Base-by-base conservation (phyloP, 352 stramenopile species). In the Pythium myriotylum region DNA sequence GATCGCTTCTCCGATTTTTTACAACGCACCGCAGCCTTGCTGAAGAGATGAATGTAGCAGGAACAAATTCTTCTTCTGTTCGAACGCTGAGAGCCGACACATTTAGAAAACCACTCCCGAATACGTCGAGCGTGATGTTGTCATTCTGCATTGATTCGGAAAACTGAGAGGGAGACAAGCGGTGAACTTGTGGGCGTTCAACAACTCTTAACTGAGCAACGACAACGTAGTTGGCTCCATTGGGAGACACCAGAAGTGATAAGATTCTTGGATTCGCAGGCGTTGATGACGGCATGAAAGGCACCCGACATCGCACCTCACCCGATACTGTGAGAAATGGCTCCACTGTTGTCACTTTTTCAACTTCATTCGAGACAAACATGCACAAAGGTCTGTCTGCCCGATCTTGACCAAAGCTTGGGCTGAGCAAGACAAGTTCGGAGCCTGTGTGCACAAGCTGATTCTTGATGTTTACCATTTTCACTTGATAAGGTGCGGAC, bases 91-190 rank as follows among this genome's bases (percentile, higher is more conserved):
- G 23, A 22, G 42, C 16, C 4, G 47, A 51, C 4, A 43, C 23
- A 20, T 70, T 70, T 9, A 55, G 16, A 22, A 70, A 70, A n/a
- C 47, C 53, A 49, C 39, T 16, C n/a, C 61, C 61, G 29, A 54
- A 54, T 4, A 66, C 52, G 5, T 58, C 35, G 6, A 68, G 20
- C 19, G 22, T 20, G 0, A 54, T 16, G 14, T 48, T 41, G 4
- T 27, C 32, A n/a, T 56, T 59, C 20, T 4, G 13, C 12, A 22
- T 43, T 2, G 20, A 8, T 26, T 22, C 8, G 5, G 56, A 5
- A 24, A 39, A 41, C 6, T 12, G 41, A 4, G 48, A 20, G 16
- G 62, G 62, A 33, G 14, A 40, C 3, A 70, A 4, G 9, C 54
- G 46, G 26, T 65, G 24, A 9, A 60, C n/a, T 19, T 60, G 54